Evolutionary conservation across 2,329 filamentous ascomycete genomes (phyloP), one percentile per base, ranked within the genome.

Genomic region (Beauveria australis): DNA sequence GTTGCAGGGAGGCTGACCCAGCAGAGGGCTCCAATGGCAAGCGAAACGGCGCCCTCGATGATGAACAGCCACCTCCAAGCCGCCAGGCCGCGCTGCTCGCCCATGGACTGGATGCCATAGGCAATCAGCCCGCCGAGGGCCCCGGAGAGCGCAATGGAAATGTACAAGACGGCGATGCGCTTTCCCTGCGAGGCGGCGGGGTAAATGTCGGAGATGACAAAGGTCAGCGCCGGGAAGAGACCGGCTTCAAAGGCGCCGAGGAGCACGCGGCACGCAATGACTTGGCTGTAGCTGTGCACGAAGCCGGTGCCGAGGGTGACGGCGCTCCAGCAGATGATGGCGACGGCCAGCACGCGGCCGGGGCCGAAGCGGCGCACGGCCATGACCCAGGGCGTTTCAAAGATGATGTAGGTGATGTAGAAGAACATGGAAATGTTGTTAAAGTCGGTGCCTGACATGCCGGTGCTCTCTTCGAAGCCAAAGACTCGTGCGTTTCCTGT

Each of bases 1-100:
- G 74, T 76, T 57, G 78, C 77, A 0, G 76, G 76, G 3, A 82
- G 74, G 64, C 78, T 74, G 61, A 73, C 72, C 69, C 75, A 74
- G 33, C 68, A 67, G 3, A 63, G 57, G 24, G 67, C 63, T 1
- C 70, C 68, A 10, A 74, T 60, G 4, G 66, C 61, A 0, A 75
- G 57, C 2, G 75, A 74, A 2, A 74, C 65, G 1, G 71, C 62
- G 2, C 77, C 76, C 60, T 80, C 78, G 0, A 76, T 70, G 40
- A 79, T 78, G 61, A 81, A 82, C 0, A 80, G 67, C 79, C 79
- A 82, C 57, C 78, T 65, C 80, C 79, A 82, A 1, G 79, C 79
- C 1, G 71, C 70, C 1, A 82, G 68, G 0, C 79, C 79, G 30
- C 72, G 73, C 1, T 67, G 69, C 1, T 74, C 76, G 14, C 81